These are phyloP conservation scores for Citrullus mucosospermus DNA, from an alignment of 306 rosid genomes.

Conservation along the genomic window DNA sequence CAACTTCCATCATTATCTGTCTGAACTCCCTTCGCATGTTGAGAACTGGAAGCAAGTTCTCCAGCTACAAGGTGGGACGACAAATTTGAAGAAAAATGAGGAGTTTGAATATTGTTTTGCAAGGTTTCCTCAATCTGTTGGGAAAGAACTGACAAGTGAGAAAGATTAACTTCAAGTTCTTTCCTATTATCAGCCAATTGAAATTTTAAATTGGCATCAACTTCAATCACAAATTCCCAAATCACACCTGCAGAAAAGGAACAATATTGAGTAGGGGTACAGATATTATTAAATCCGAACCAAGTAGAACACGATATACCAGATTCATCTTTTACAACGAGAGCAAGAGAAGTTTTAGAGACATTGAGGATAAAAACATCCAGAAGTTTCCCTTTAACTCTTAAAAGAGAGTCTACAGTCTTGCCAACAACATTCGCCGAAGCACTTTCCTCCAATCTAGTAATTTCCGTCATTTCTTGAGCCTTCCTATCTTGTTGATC, in stretches of 20 bases:
- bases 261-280: constrained; percentile 5
- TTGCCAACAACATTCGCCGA: constrained; percentile 22
- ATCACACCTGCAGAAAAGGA: constrained; percentile 44
- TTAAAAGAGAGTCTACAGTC: constrained; percentile 23
- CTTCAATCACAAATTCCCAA: constrained; percentile 48
- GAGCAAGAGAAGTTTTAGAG: constrained; percentile 37
- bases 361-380: constrained; percentile 38
- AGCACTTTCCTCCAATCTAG: constrained; percentile 11
- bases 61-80: constrained; percentile 27
- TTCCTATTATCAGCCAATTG: constrained; percentile 30
- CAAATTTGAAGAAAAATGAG: constrained; percentile 45
- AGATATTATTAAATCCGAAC: background rate
- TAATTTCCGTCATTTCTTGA: constrained; percentile 20
- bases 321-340: constrained; percentile 46
- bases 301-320: constrained; percentile 25
- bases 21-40: constrained; percentile 20
- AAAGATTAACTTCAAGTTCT: constrained; percentile 39
- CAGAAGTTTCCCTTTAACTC: constrained; percentile 26
- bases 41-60: constrained; percentile 26
- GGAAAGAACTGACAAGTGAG: constrained; percentile 50
- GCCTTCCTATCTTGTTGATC: constrained; percentile 18
- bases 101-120: constrained; percentile 27
- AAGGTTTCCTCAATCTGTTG: constrained; percentile 28
- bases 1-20: constrained; percentile 37
- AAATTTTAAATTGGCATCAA: constrained; percentile 40